Percentiles rank a stretch among this genome's conserved stretches.
Evolutionary conservation across 306 rosid genomes (phyloP).

Genomic region (Pyrus betulifolia): DNA sequence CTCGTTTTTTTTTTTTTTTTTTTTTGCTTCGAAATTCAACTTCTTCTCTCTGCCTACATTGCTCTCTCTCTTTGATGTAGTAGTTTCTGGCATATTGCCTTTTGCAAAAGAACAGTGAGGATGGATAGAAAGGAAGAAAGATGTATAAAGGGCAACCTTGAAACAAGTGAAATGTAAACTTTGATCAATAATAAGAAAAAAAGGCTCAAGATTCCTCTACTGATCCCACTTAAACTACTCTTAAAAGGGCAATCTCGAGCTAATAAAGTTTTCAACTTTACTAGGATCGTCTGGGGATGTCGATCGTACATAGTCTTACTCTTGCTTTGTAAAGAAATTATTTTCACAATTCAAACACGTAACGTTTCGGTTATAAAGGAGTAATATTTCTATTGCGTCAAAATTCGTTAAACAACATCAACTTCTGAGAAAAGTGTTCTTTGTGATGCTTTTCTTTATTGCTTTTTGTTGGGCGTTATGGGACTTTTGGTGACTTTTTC

Average conservation of each 20-base stretch:
- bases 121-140: conserved; percentile 40
- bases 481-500: not conserved
- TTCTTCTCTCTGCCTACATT: conserved; percentile 5
- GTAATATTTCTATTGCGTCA: fast-evolving
- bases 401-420: not conserved
- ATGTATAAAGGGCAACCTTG: conserved; percentile 24
- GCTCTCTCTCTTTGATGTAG: conserved; percentile 24
- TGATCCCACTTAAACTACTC: conserved; percentile 6
- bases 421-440: conserved; percentile 25
- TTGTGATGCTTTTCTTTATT: conserved; percentile 21
- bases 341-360: too few species aligned
- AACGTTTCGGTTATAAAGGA: fast-evolving
- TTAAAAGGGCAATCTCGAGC: too few species aligned
- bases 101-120: conserved; percentile 28
- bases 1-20: not conserved
- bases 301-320: fast-evolving
- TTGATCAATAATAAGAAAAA: conserved; percentile 26
- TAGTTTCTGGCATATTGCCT: conserved; percentile 30
- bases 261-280: too few species aligned
- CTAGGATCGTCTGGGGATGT: too few species aligned
- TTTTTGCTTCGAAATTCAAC: not conserved
- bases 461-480: conserved; percentile 20
- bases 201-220: conserved; percentile 38
- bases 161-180: conserved; percentile 37
- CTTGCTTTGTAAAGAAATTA: too few species aligned